These are phyloP conservation scores for Blastobotrys illinoisensis DNA, from an alignment of 1,139 yeast species.

Conservation along the genomic window DNA sequence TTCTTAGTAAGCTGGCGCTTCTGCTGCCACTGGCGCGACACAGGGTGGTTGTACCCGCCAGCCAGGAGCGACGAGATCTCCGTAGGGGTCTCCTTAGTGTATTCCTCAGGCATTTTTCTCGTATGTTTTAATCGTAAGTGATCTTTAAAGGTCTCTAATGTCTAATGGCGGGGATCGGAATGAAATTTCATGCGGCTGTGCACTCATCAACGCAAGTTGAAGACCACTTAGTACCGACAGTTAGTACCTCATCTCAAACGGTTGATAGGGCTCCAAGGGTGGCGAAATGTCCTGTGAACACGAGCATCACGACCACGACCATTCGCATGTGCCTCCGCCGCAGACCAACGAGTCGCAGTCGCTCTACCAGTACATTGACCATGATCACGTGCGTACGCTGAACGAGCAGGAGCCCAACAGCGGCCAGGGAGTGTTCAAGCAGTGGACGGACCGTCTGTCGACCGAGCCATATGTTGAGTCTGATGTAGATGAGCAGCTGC, in stretches of 20 bases:
- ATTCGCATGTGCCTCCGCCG: conserved; percentile 56
- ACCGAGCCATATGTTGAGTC: conserved; percentile 48
- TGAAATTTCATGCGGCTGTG: conserved; percentile 2
- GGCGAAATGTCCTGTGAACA: conserved; percentile 8
- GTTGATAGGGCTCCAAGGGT: conserved; percentile 4
- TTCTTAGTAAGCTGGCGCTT: conserved; percentile 74
- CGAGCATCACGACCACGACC: conserved; percentile 29
- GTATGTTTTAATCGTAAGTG: too few species aligned
- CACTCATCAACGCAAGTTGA: not conserved
- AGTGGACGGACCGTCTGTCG: conserved; percentile 47
- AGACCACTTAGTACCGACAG: too few species aligned
- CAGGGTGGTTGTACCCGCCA: conserved; percentile 91
- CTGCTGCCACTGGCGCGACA: conserved; percentile 86
- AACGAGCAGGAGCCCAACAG: conserved; percentile 53
- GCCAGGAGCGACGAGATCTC: conserved; percentile 74
- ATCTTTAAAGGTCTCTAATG: not conserved
- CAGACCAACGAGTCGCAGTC: conserved; percentile 70
- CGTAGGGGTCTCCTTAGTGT: conserved; percentile 40
- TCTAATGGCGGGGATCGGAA: too few species aligned
- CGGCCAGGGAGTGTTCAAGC: conserved; percentile 41
- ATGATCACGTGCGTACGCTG: conserved; percentile 55
- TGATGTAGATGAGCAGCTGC: conserved; percentile 78
- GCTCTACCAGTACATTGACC: conserved; percentile 55
- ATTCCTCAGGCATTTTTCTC: conserved; percentile 21
- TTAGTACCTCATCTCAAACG: conserved; percentile 8